Percentiles rank a stretch among this genome's conserved stretches.
These are phyloP conservation scores for Sutorius australiensis DNA, from an alignment of 768 basidiomycete genomes.

Conservation along the genomic window DNA sequence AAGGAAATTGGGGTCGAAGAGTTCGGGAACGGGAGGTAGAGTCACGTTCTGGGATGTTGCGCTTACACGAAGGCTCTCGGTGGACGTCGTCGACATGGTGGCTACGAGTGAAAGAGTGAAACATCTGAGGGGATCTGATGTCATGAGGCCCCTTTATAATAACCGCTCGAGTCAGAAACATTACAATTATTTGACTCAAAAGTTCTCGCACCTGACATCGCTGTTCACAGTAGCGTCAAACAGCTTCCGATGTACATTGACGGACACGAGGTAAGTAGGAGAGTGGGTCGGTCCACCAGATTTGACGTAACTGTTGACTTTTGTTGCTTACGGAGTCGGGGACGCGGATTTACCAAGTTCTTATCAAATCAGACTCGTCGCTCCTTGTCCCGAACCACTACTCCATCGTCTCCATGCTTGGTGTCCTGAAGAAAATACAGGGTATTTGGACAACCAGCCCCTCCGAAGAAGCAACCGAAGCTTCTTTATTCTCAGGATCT, in stretches of 20 bases:
- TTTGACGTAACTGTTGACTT: background rate
- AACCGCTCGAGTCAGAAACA: background rate
- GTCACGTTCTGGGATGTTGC: background rate
- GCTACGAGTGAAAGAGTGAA: background rate
- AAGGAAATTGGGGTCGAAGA: background rate
- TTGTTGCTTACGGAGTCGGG: background rate
- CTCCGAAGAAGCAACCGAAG: background rate
- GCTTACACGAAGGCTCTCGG: background rate
- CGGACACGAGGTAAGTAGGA: background rate
- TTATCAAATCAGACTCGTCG: no score
- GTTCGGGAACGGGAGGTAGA: background rate
- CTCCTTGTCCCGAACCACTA: background rate
- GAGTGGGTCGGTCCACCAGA: background rate
- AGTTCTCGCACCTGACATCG: background rate
- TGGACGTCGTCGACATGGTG: background rate
- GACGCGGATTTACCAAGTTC: no score
- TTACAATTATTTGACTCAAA: background rate
- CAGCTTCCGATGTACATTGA: background rate
- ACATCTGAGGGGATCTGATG: no score
- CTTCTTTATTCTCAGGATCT: conserved; percentile 20
- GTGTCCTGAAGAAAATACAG: conserved; percentile 7
- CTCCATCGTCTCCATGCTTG: conserved; percentile 7
- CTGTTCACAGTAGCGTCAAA: no score
- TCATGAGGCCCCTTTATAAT: background rate
- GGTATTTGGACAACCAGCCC: background rate